Conservation (phyloP, 2,329 filamentous ascomycete genomes). For the Talaromyces verruculosus region DNA sequence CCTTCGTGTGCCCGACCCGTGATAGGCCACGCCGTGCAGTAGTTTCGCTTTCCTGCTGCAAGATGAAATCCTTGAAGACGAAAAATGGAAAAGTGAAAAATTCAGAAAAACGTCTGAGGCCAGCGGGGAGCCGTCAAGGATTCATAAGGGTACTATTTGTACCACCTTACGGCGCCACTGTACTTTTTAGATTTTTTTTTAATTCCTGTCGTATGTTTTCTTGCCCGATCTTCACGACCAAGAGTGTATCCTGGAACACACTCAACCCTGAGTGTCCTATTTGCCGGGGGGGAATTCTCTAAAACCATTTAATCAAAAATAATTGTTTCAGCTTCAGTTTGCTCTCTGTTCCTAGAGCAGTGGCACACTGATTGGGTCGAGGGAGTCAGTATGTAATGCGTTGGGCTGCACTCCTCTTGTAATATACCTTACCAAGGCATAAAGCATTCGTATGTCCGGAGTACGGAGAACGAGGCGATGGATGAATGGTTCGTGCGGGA, state of each 20-base stretch:
- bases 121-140: background rate
- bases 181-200: background rate
- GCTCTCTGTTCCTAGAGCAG: background rate
- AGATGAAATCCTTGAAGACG: conserved; percentile 9
- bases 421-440: conserved; percentile 8
- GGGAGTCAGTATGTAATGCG: background rate
- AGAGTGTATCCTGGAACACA: background rate
- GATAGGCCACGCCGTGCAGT: conserved; percentile 21
- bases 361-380: background rate
- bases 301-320: background rate
- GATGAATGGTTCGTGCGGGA: conserved; percentile 1
- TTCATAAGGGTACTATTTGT: conserved; percentile 6
- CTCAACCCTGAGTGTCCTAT: background rate
- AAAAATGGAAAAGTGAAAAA: background rate
- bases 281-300: background rate
- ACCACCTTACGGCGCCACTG: conserved; percentile 4
- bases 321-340: background rate
- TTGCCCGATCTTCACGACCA: background rate
- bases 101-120: conserved; percentile 5
- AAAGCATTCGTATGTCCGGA: conserved; percentile 1
- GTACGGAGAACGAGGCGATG: background rate
- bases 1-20: conserved; percentile 8
- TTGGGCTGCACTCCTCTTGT: conserved; percentile 6
- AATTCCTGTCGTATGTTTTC: background rate
- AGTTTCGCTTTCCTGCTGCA: conserved; percentile 14